A percentile compares a stretch with the other conserved stretches of the same genome.
Conservation (phyloP, 768 basidiomycete species). For the Flagelloscypha sp. region DNA sequence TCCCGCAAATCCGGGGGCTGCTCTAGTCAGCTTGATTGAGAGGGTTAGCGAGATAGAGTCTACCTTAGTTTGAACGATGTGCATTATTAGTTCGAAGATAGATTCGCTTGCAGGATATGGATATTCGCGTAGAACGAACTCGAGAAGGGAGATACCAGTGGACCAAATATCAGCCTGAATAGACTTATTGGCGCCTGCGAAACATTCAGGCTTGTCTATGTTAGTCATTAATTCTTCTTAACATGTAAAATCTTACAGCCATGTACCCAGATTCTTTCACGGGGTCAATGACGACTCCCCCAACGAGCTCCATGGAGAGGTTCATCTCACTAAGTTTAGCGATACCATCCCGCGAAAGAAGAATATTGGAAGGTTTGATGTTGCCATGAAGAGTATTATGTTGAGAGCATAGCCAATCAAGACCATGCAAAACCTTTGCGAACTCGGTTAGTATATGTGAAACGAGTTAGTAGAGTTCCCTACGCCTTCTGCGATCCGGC, state of each 20-base stretch:
- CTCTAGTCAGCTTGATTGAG: too few relatives aligned
- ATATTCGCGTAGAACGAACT: slow-evolving; percentile 89
- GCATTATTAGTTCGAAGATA: slow-evolving; percentile 89
- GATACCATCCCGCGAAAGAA: slow-evolving; percentile 81
- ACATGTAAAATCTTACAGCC: slow-evolving; percentile 92
- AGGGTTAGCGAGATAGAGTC: slow-evolving; percentile 14
- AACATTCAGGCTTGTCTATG: slow-evolving; percentile 74
- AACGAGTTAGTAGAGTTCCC: slow-evolving; percentile 19
- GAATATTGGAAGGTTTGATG: slow-evolving; percentile 90
- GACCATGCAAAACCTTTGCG: slow-evolving; percentile 78
- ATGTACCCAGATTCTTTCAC: too few relatives aligned
- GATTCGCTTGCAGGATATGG: slow-evolving; percentile 89
- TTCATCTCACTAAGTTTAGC: slow-evolving; percentile 95
- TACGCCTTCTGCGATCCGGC: slow-evolving; percentile 89
- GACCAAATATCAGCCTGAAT: slow-evolving; percentile 99
- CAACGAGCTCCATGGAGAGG: slow-evolving; percentile 91
- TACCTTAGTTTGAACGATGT: slow-evolving; percentile 77
- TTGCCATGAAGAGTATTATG: slow-evolving; percentile 92
- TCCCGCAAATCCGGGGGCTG: slow-evolving; percentile 79
- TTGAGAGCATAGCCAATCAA: slow-evolving; percentile 89
- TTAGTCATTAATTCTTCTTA: slow-evolving; percentile 10
- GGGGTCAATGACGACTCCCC: too few relatives aligned
- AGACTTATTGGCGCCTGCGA: slow-evolving; percentile 84
- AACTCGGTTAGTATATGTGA: slow-evolving; percentile 7
- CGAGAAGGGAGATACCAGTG: slow-evolving; percentile 87